Evolutionary conservation across 2,329 filamentous ascomycete genomes (phyloP).

Genomic region (Alternaria longipes): DNA sequence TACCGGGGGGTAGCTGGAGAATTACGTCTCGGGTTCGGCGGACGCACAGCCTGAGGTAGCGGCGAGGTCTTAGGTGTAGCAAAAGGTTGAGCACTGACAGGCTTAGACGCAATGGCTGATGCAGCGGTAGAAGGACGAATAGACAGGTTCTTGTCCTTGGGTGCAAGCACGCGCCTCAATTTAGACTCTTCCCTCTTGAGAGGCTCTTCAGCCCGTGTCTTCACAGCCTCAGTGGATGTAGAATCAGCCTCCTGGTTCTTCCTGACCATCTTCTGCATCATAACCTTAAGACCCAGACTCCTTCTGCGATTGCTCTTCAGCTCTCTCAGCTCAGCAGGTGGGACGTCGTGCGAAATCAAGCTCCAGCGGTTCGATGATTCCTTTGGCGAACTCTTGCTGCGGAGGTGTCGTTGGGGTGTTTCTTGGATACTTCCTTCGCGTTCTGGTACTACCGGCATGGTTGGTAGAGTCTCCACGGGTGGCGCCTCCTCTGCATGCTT

Average conservation of each 20-base stretch:
- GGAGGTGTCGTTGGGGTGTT: slow-evolving; percentile 27
- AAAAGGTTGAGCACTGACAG: neutral
- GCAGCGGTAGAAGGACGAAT: slow-evolving; percentile 11
- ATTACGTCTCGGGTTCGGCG: neutral
- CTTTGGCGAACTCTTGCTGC: slow-evolving; percentile 21
- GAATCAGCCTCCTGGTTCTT: slow-evolving; percentile 30
- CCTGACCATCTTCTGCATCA: slow-evolving; percentile 41
- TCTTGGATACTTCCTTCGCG: slow-evolving; percentile 27
- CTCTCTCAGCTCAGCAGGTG: slow-evolving; percentile 33
- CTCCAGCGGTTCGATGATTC: slow-evolving; percentile 22
- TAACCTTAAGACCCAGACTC: slow-evolving; percentile 35
- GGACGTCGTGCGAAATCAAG: slow-evolving; percentile 33
- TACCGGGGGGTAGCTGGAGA: slow-evolving; percentile 22
- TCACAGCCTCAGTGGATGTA: neutral
- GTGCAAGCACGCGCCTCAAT: slow-evolving; percentile 8
- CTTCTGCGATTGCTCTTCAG: slow-evolving; percentile 23
- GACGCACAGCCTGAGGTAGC: neutral
- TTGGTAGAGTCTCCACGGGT: slow-evolving; percentile 16
- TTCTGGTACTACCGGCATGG: slow-evolving; percentile 13
- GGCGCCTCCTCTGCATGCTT: slow-evolving; percentile 23
- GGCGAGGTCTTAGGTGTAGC: neutral
- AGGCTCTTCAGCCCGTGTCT: neutral
- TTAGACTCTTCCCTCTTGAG: slow-evolving; percentile 1
- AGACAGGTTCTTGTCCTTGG: slow-evolving; percentile 12
- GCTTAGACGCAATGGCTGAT: neutral